Evolutionary conservation across 2,329 filamentous ascomycete genomes (phyloP), one percentile per base, ranked within the genome.

Genomic region (Exophiala sp.): DNA sequence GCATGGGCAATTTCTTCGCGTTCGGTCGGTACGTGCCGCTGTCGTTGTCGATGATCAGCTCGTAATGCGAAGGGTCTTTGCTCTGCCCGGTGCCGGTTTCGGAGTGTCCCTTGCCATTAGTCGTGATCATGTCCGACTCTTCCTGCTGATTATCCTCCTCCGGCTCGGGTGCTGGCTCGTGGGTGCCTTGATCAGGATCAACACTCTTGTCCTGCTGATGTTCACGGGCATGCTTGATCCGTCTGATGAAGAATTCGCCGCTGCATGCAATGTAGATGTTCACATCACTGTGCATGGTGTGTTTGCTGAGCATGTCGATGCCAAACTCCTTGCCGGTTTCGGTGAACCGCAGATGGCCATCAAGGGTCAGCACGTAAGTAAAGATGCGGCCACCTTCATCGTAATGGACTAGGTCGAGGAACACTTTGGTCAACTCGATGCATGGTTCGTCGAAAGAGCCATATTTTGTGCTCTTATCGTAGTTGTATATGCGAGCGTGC

Each of bases 321-420:
- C 91, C 90, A 55, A 96, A 96, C 65, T 96, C 91, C 64, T 94
- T 94, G 29, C 92, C 92, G 0, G 92, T 97, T 71, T 96, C 92
- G 1, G 92, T 96, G 72, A 96, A 96, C 42, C 91, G 86, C 66
- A 95, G 82, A 49, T 92, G 78, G 4, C 87, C 88, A 66, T 97
- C 92, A 5, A 96, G 79, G 0, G 90, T 95, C 18, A 97, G 76
- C 21, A 96, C 86, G 63, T 96, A 97, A 18, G 92, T 97, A 66
- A 94, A 96, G 52, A 95, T 83, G 10, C 91, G 84, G 1, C 88
- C 87, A 14, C 90, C 91, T 64, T 94, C 82, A 65, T 92, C 91
- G 66, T 87, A 92, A 65, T 96, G 90, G 0, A 85, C 87, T 65
- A 96, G 84, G 54, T 91, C 88, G 8, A 97, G 79, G 66, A 97